These are phyloP conservation scores for Lathyrus oleraceus DNA, from an alignment of 306 rosid species.

Conservation along the genomic window DNA sequence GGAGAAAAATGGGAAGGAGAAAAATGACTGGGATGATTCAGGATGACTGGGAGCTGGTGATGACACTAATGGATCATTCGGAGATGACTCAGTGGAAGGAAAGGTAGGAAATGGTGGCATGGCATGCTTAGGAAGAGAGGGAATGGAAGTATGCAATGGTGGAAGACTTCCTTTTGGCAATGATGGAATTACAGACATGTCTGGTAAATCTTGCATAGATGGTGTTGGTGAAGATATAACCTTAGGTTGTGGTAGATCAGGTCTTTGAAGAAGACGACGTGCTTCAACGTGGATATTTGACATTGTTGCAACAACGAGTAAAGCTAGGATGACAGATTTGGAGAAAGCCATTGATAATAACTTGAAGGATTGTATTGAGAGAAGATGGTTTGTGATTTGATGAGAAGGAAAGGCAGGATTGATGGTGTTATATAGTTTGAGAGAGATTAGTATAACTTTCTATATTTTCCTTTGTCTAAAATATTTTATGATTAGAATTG, in stretches of 20 bases:
- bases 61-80: too few relatives aligned
- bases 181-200: neutral
- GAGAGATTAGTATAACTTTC: neutral
- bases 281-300: slow-evolving; percentile 36
- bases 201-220: neutral
- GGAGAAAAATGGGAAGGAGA: slow-evolving; percentile 38
- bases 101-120: too few relatives aligned
- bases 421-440: slow-evolving; percentile 22
- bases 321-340: slow-evolving; percentile 15
- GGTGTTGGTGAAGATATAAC: slow-evolving; percentile 28
- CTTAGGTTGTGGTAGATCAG: slow-evolving; percentile 24
- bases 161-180: too few relatives aligned
- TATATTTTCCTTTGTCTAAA: too few relatives aligned
- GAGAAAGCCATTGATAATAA: slow-evolving; percentile 28
- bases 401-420: neutral
- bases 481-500: too few relatives aligned
- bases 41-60: too few relatives aligned
- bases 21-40: too few relatives aligned
- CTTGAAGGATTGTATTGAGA: neutral
- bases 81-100: too few relatives aligned
- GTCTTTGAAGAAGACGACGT: slow-evolving; percentile 35
- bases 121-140: too few relatives aligned
- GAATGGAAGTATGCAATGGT: too few relatives aligned
- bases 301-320: slow-evolving; percentile 22
- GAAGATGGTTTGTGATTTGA: neutral